Evolutionary conservation across 2,329 filamentous ascomycete genomes (phyloP), one percentile per base, ranked within the genome.

Genomic region (Raffaelea deltoideospora): DNA sequence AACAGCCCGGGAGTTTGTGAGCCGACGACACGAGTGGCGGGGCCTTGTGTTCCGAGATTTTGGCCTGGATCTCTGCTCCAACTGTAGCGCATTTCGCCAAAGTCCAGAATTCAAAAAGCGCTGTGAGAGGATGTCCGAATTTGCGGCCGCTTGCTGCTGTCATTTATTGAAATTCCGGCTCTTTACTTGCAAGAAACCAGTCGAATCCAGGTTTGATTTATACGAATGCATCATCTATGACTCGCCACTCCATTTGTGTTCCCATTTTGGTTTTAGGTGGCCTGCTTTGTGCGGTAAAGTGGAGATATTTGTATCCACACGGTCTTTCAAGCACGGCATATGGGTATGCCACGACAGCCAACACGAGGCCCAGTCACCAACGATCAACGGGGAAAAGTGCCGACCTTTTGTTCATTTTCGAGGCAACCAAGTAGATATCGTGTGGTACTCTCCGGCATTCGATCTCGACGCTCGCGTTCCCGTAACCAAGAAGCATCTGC

Each of bases 1-100:
- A 29, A 20, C 23, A 3, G 33, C 24, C 15, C 24, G 18, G 17
- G 33, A 35, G 24, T 35, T 35, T 11, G n/a, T 7, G 15, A 35
- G 24, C 24, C 29, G 33, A 35, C 24, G 33, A 30, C 24, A 29
- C 10, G 33, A 35, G 33, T 35, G 24, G 33, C 17, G 33, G 22
- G 33, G 20, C 14, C 18, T 29, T 35, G 24, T 29, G 17, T n/a
- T 6, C 19, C 24, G 33, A 21, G 33, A 35, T n/a, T 10, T 20
- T n/a, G 5, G 15, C 17, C 26, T 22, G 26, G 17, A 28, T n/a
- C 24, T 35, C 17, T 35, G 33, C 19, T 27, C 24, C 14, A 20
- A 21, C 18, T 35, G 33, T 14, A 18, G 24, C 13, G 26, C 15
- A 3, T 22, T 26, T 35, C 24, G 26, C 26, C 18, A 28, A 29